A percentile compares a stretch with the other conserved stretches of the same genome.
Evolutionary conservation across 768 basidiomycete genomes (phyloP).

Genomic region (Leccinum boreale): DNA sequence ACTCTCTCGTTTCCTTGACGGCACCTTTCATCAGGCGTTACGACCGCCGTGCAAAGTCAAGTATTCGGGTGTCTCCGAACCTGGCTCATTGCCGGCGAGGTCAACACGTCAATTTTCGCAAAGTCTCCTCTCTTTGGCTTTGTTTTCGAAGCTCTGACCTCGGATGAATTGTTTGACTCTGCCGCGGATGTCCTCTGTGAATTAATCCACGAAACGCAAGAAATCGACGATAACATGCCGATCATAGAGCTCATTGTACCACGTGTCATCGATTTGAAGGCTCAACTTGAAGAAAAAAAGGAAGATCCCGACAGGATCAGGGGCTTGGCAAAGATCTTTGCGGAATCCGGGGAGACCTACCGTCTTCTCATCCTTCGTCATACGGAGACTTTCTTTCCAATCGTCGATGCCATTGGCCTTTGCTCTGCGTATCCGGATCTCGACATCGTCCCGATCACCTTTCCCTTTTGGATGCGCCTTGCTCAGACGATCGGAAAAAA

Average conservation of each 20-base stretch:
- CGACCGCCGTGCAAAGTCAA: conserved; percentile 69
- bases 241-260: conserved; percentile 88
- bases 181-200: conserved; percentile 93
- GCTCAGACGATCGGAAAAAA: conserved; percentile 86
- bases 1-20: neutral
- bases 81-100: conserved; percentile 89
- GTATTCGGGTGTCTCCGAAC: conserved; percentile 81
- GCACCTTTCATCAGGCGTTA: conserved; percentile 68
- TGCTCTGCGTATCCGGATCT: conserved; percentile 92
- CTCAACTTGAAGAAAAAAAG: conserved; percentile 52
- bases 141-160: conserved; percentile 79
- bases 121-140: conserved; percentile 77
- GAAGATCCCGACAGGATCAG: conserved; percentile 88
- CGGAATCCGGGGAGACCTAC: conserved; percentile 98
- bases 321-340: conserved; percentile 87
- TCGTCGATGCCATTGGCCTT: conserved; percentile 91
- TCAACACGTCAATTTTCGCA: conserved; percentile 58
- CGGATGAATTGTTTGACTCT: conserved; percentile 86
- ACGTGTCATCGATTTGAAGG: conserved; percentile 70
- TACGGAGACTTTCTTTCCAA: conserved; percentile 88
- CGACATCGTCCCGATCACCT: conserved; percentile 96
- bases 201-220: conserved; percentile 96
- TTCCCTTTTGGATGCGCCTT: conserved; percentile 97
- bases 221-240: conserved; percentile 89
- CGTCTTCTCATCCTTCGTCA: conserved; percentile 84